phyloP scores from a whole-genome alignment of 345 rosid species.

The Populus ilicifolia region DNA sequence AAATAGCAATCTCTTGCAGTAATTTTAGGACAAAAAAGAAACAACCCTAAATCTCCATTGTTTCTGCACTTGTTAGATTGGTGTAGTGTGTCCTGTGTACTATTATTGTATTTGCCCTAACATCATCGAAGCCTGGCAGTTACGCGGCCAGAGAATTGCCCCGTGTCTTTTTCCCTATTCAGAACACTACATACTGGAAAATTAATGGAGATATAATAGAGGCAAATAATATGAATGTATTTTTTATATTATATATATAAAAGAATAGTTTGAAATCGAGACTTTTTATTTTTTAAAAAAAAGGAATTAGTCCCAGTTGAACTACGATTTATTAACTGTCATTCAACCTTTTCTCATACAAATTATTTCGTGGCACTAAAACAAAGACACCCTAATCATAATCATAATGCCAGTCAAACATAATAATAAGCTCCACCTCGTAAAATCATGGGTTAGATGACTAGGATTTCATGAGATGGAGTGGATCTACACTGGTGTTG shows the following conservation, averaged over 20 bases:
- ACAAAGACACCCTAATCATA: constrained; percentile 6
- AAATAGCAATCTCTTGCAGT: neutral
- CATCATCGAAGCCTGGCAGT: neutral
- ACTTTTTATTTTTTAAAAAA: too few relatives aligned
- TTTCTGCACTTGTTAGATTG: neutral
- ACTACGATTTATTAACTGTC: too few relatives aligned
- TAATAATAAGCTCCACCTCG: neutral
- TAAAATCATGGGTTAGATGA: constrained; percentile 9
- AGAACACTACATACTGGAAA: neutral
- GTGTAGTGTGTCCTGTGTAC: neutral
- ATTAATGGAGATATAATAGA: neutral
- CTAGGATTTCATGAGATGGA: neutral
- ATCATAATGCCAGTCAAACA: neutral
- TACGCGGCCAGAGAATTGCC: neutral
- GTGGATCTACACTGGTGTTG: neutral
- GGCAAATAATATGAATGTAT: too few relatives aligned
- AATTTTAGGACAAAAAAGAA: neutral
- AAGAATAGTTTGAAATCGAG: too few relatives aligned
- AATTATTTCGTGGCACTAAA: neutral
- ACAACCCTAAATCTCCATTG: neutral
- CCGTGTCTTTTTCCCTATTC: constrained; percentile 1
- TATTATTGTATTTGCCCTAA: neutral
- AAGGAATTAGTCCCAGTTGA: too few relatives aligned
- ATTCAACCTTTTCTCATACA: too few relatives aligned
- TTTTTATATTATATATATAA: too few relatives aligned